phyloP scores from a whole-genome alignment of 176 grass and related monocot species.

The barley (Hordeum vulgare) region DNA sequence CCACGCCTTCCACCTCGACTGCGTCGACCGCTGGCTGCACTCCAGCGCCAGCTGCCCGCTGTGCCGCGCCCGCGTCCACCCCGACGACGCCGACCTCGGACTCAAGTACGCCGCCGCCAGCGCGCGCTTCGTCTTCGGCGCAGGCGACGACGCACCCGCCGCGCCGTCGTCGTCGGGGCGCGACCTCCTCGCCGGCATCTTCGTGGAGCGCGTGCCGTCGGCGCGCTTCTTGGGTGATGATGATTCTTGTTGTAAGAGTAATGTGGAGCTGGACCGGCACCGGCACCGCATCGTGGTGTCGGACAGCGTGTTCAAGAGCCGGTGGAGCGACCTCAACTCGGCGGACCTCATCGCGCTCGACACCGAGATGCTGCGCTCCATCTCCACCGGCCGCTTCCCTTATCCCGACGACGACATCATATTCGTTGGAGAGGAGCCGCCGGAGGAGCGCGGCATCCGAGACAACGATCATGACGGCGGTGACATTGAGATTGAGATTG shows the following conservation, averaged over 20 bases:
- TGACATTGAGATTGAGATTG: too few relatives aligned
- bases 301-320: slow-evolving; percentile 65
- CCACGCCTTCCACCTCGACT: slow-evolving; percentile 78
- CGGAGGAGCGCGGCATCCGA: neutral
- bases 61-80: slow-evolving; percentile 52
- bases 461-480: neutral
- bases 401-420: neutral
- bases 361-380: slow-evolving; percentile 51
- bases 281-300: slow-evolving; percentile 77
- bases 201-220: slow-evolving; percentile 57
- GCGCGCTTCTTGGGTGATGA: slow-evolving; percentile 19
- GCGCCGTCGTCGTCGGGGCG: neutral
- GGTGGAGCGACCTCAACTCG: slow-evolving; percentile 95
- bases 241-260: too few relatives aligned
- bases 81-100: slow-evolving; percentile 30
- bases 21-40: slow-evolving; percentile 80
- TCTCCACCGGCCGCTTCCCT: slow-evolving; percentile 39
- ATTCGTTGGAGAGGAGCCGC: neutral
- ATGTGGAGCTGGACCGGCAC: slow-evolving; percentile 46
- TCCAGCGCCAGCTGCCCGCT: slow-evolving; percentile 74
- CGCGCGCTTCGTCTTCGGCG: slow-evolving; percentile 41
- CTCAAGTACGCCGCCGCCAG: slow-evolving; percentile 45
- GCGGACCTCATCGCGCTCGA: slow-evolving; percentile 64
- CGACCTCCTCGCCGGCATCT: slow-evolving; percentile 41
- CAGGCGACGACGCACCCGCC: neutral